Evolutionary conservation across 2,329 filamentous ascomycete genomes (phyloP).

Genomic region (Orbilia javanica): DNA sequence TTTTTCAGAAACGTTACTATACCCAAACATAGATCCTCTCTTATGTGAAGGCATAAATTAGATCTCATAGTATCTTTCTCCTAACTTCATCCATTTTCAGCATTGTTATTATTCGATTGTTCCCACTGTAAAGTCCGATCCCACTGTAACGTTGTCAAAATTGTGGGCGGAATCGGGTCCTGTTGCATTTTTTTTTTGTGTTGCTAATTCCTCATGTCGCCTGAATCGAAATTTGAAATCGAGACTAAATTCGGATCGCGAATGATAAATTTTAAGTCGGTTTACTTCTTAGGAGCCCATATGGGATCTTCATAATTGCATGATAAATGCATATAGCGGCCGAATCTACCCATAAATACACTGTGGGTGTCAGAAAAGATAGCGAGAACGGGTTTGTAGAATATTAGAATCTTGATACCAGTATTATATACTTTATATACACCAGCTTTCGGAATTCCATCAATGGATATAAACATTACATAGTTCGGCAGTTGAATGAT

Average conservation of each 20-base stretch:
- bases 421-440: neutral
- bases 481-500: neutral
- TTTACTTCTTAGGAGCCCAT: neutral
- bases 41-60: slow-evolving; percentile 57
- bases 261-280: neutral
- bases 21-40: slow-evolving; percentile 50
- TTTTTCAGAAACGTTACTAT: slow-evolving; percentile 43
- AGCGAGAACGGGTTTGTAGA: neutral
- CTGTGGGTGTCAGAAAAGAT: neutral
- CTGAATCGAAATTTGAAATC: neutral
- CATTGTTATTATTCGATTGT: neutral
- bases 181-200: slow-evolving; percentile 17
- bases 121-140: neutral
- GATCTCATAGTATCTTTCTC: slow-evolving; percentile 43
- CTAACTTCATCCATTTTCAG: neutral
- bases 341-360: neutral
- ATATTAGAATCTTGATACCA: too few species aligned
- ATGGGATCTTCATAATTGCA: neutral
- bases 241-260: neutral
- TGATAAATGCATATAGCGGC: neutral
- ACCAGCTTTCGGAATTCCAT: too few species aligned
- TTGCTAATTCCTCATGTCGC: neutral
- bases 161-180: neutral
- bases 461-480: neutral
- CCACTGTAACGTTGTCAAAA: neutral